Percentiles rank a stretch among this genome's conserved stretches.
phyloP scores from a whole-genome alignment of 2,329 filamentous ascomycete species.

The Xylaria sp. region DNA sequence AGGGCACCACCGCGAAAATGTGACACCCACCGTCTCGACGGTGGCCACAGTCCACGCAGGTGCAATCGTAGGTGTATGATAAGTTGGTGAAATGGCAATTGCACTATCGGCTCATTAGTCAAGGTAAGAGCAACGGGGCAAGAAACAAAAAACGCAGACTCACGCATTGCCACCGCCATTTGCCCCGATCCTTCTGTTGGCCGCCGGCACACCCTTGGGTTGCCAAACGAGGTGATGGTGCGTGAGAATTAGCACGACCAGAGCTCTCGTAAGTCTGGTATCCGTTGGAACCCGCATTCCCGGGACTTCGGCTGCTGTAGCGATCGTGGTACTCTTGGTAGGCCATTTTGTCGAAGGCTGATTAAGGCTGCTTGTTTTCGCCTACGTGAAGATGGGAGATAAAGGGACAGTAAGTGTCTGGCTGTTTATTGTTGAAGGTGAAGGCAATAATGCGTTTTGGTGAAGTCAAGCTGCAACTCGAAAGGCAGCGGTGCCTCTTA shows the following conservation, averaged over 20 bases:
- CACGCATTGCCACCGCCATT: conserved; percentile 43
- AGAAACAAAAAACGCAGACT: background rate
- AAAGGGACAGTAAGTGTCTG: background rate
- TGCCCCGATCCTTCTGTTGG: background rate
- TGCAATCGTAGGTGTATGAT: conserved; percentile 28
- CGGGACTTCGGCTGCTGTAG: background rate
- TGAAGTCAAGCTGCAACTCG: background rate
- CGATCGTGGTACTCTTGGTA: background rate
- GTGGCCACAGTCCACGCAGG: conserved; percentile 32
- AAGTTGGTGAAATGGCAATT: conserved; percentile 32
- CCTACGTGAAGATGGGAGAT: background rate
- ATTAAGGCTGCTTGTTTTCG: background rate
- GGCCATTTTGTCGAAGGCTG: background rate
- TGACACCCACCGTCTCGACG: conserved; percentile 8
- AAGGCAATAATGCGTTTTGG: background rate
- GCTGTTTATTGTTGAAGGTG: background rate
- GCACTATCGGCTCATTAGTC: conserved; percentile 38
- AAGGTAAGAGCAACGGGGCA: background rate
- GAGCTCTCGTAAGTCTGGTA: background rate
- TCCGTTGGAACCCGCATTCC: background rate
- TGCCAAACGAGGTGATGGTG: background rate
- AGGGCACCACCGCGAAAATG: conserved; percentile 29
- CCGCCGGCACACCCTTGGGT: background rate
- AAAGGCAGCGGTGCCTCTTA: background rate
- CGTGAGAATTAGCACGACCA: background rate